Evolutionary conservation across 306 rosid species (phyloP), one percentile per base, ranked within the genome.

Genomic region (Cotoneaster glaucophyllus): DNA sequence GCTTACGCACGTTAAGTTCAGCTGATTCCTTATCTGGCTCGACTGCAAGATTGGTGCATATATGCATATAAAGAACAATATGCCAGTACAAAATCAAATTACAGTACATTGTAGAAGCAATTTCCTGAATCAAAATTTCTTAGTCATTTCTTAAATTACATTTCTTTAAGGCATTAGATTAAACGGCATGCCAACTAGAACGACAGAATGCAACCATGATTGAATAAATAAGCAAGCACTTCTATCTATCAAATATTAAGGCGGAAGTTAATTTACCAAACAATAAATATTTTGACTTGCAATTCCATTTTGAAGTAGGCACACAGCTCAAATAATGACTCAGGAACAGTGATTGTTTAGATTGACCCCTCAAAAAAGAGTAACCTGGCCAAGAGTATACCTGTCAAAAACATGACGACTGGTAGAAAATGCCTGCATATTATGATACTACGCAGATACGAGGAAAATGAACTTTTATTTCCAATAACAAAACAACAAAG

Each of bases 321-420:
- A 90, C 77, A 66, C 97, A 90, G 77, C 88, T 93, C 75, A 93
- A 71, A 79, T 88, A 88, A 61, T 87, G 96, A 74, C 96, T 93
- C 94, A 93, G n/a, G 90, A 81, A 83, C 97, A 93, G 43, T 15
- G 80, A 0, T 88, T 84, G 24, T 87, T 88, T 83, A 31, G 32
- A 31, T 31, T 31, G 32, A 31, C 32, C 32, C 32, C 32, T 31
- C 32, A 5, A 31, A 31, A 31, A 31, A 31, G 32, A 31, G 32
- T 31, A 4, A 31, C 5, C 32, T 4, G 5, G 32, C 32, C 32
- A 31, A 31, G 32, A 31, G 32, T 31, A 31, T 31, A 31, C 32
- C 32, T 31, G 32, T 31, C 0, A 31, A 88, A 83, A 82, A 59
- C 64, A 71, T 44, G 61, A 70, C 48, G 39, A 71, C 18, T 48